Base-by-base conservation (phyloP, 805 yeast species). In the Maudiozyma saulgeensis region DNA sequence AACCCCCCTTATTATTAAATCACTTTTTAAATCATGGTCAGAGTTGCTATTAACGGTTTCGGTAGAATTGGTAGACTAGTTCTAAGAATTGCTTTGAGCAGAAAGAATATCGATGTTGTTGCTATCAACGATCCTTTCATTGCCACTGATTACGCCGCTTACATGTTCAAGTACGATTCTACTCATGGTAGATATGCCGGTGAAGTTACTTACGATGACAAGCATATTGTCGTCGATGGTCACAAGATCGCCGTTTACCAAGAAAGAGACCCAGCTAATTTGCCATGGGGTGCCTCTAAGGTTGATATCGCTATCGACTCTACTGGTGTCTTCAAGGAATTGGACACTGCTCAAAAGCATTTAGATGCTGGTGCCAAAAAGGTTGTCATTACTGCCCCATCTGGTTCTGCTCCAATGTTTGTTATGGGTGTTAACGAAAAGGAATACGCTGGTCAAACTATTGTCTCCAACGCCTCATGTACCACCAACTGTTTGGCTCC, bases 401-500 rank as follows among this genome's bases (percentile, higher is more conserved):
- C 86, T 53, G 65, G 76, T 59, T 81, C 80, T 66, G 84, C 84
- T 56, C 86, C 86, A 70, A 79, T 81, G 84, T 81, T 78, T 68
- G 85, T 81, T 58, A 73, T 79, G 58, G 86, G 85, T 77, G 86
- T 80, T 60, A 81, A 81, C 71, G 79, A 75, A 59, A 76, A 76
- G 58, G 72, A 76, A 61, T 80, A 80, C 74, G 63, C 75, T 49
- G 81, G 79, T 68, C 67, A 74, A 65, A 74, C 69, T 66, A 79
- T 80, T 58, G 77, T 80, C 51, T 80, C 85, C 61, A 80, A 80
- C 70, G 86, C 86, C 63, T 80, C 85, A 45, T 81, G 85, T 73
- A 81, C 86, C 70, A 80, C 85, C 57, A 81, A 81, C 76, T 80
- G 85, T 77, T 75, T 80, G 65, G 86, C 85, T 60, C 85, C 85